Percentiles rank a stretch among this genome's conserved stretches.
Evolutionary conservation across 257 asterid genomes (phyloP).

Genomic region (Forsythia viridissima): DNA sequence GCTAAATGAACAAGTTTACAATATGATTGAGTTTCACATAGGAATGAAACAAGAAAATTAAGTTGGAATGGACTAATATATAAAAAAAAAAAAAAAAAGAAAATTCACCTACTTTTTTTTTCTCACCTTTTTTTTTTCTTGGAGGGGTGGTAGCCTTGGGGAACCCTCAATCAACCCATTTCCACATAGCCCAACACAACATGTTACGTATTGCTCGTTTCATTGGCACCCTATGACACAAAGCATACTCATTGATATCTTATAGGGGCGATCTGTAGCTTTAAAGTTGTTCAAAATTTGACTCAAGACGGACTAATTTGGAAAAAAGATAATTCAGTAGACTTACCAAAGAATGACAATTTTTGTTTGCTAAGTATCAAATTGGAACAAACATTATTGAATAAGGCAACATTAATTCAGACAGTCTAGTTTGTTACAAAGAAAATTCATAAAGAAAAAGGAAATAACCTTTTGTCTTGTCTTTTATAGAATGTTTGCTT

Average conservation of each 20-base stretch:
- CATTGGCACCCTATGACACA: too few relatives aligned
- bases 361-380: background rate
- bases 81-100: too few relatives aligned
- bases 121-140: too few relatives aligned
- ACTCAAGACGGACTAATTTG: background rate
- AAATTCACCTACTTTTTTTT: too few relatives aligned
- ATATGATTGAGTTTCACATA: too few relatives aligned
- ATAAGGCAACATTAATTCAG: background rate
- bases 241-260: background rate
- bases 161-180: too few relatives aligned
- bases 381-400: background rate
- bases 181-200: too few relatives aligned
- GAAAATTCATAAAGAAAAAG: background rate
- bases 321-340: background rate
- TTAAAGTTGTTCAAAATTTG: background rate
- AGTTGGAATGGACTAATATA: too few relatives aligned
- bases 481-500: background rate
- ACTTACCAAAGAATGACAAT: background rate
- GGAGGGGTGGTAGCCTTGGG: too few relatives aligned
- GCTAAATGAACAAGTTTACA: too few relatives aligned
- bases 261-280: background rate
- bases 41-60: too few relatives aligned
- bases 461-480: background rate
- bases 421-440: background rate
- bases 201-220: too few relatives aligned